Base-by-base conservation (phyloP, 306 rosid species). In the Quercus glauca region DNA sequence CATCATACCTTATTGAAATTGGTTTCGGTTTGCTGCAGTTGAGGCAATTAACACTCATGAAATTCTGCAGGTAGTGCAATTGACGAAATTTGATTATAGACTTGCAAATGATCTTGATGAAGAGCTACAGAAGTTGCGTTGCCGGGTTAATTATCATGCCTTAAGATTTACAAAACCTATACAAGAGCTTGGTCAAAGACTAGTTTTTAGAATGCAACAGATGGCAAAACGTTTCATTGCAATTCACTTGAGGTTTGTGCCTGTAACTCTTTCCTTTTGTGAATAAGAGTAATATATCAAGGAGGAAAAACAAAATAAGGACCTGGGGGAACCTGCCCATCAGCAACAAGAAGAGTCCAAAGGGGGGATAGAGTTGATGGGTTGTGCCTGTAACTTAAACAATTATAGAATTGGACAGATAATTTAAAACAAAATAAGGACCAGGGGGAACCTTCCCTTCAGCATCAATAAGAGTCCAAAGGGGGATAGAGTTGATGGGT, bases 61-160 rank as follows among this genome's bases (percentile, higher is more conserved):
- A 55, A 64, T 82, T 87, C 78, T 78, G 78, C 94, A 93, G 98
- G 99, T 96, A 82, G 65, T 96, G 68, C 99, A 96, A 76, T 86
- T 96, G 86, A 96, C 99, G 0, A 96, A 96, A 88, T 96, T 96
- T 87, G 99, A 96, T 76, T 96, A 93, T 71, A 93, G 99, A 85
- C 98, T 96, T 77, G 91, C 99, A 56, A 91, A 85, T 89, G 80
- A 90, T 83, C 91, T 96, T 75, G 98, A 96, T 43, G 91, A 89
- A 5, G 97, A 96, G 74, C 90, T 96, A 76, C 97, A 93, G 80
- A 93, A 83, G 88, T 81, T 96, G 77, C 96, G 99, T 4, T 96
- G 99, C 68, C 99, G 98, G 75, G 98, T 90, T 72, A 96, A 96
- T 87, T 91, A 96, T 87, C 99, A 90, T 73, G 98, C 99, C 58